Percentiles rank a stretch among this genome's conserved stretches.
phyloP scores from a whole-genome alignment of 805 yeast species.

The Starmerella sp. region DNA sequence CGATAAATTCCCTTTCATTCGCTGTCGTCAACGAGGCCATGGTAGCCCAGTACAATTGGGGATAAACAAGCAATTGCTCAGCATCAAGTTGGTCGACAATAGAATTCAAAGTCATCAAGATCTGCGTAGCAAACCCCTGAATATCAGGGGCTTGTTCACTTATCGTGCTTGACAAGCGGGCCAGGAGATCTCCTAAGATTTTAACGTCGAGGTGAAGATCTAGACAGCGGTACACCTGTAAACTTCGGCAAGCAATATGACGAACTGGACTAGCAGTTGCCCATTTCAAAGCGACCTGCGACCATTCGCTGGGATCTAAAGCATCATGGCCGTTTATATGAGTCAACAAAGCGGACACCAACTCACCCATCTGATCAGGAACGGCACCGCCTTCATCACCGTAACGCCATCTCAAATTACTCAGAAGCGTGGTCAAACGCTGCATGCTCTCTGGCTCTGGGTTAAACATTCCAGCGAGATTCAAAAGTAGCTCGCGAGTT shows the following conservation, averaged over 20 bases:
- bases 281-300: slow-evolving; percentile 73
- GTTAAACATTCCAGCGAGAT: slow-evolving; percentile 34
- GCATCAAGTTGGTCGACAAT: slow-evolving; percentile 76
- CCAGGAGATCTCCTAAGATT: slow-evolving; percentile 89
- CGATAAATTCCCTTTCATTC: slow-evolving; percentile 88
- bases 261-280: slow-evolving; percentile 96
- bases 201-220: slow-evolving; percentile 70
- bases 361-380: slow-evolving; percentile 19
- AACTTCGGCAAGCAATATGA: slow-evolving; percentile 93
- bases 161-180: slow-evolving; percentile 82
- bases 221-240: slow-evolving; percentile 80
- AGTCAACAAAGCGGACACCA: slow-evolving; percentile 5
- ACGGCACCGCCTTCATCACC: slow-evolving; percentile 41
- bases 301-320: slow-evolving; percentile 44
- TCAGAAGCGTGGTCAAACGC: slow-evolving; percentile 49
- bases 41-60: slow-evolving; percentile 90
- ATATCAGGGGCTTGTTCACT: slow-evolving; percentile 82
- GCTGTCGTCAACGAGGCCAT: slow-evolving; percentile 84
- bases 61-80: slow-evolving; percentile 69
- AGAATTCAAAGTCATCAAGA: slow-evolving; percentile 88
- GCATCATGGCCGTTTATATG: slow-evolving; percentile 27
- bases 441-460: slow-evolving; percentile 35
- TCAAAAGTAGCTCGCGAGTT: slow-evolving; percentile 63
- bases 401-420: slow-evolving; percentile 61
- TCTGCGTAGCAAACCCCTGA: slow-evolving; percentile 95